Evolutionary conservation across 306 rosid genomes (phyloP).

Genomic region (Canavalia gladiata): DNA sequence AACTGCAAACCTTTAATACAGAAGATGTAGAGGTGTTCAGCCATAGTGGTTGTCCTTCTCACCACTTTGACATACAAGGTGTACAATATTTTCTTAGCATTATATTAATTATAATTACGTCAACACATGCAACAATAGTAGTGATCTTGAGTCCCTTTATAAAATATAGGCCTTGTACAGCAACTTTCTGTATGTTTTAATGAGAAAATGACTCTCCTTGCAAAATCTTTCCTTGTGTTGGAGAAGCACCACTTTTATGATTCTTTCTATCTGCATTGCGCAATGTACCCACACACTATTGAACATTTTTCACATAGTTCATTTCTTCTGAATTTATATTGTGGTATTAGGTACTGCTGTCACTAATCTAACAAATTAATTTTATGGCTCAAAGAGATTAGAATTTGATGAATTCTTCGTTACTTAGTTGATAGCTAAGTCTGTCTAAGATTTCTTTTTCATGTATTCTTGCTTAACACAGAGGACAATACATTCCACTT

Average conservation of each 20-base stretch:
- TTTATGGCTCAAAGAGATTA: neutral
- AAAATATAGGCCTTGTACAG: conserved; percentile 5
- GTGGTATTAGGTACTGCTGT: conserved; percentile 4
- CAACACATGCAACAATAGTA: conserved; percentile 13
- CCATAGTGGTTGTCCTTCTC: conserved; percentile 39
- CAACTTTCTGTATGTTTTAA: neutral
- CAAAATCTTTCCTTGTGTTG: conserved; percentile 16
- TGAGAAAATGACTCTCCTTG: neutral
- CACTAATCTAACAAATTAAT: conserved; percentile 10
- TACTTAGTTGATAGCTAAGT: conserved; percentile 9
- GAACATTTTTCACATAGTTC: neutral
- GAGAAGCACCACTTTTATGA: conserved; percentile 14
- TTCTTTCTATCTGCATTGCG: conserved; percentile 9
- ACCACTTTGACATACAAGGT: conserved; percentile 51
- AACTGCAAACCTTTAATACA: conserved; percentile 4
- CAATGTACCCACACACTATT: neutral
- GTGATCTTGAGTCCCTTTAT: conserved; percentile 33
- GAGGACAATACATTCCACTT: neutral
- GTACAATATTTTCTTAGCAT: conserved; percentile 39
- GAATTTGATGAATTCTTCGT: neutral
- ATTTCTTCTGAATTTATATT: conserved; percentile 24
- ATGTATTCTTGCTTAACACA: neutral
- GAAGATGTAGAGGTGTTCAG: conserved; percentile 48
- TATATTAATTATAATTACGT: conserved; percentile 27
- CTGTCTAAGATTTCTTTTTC: neutral